Conservation (phyloP, 495 filamentous ascomycete genomes). For the Trichocladium antarcticum region DNA sequence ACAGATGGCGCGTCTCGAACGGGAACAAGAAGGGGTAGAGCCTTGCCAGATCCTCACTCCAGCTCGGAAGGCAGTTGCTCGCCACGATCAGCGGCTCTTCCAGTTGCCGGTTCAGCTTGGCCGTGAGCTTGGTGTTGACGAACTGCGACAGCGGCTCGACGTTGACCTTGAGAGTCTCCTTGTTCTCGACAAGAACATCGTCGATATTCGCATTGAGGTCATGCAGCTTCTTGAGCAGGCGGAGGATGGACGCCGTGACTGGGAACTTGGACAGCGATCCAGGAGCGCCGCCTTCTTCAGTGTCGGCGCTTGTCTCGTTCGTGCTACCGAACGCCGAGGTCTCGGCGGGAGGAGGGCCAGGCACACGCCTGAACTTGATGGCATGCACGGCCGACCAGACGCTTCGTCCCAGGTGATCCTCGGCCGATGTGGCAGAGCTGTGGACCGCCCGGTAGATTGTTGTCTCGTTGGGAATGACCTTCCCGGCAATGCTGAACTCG, state of each 20-base stretch:
- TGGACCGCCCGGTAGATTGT: slow-evolving; percentile 96
- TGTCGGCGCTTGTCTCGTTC: slow-evolving; percentile 35
- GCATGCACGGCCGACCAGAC: slow-evolving; percentile 85
- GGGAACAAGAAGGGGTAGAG: slow-evolving; percentile 98
- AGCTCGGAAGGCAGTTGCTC: slow-evolving; percentile 89
- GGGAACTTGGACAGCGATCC: slow-evolving; percentile 75
- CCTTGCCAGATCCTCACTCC: slow-evolving; percentile 94
- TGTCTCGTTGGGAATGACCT: slow-evolving; percentile 77
- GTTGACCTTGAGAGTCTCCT: slow-evolving; percentile 56
- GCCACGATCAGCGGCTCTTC: slow-evolving; percentile 98
- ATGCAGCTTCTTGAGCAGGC: slow-evolving; percentile 81
- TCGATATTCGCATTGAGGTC: slow-evolving; percentile 91
- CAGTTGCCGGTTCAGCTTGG: slow-evolving; percentile 94
- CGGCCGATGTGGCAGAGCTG: slow-evolving; percentile 50
- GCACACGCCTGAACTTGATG: slow-evolving; percentile 80
- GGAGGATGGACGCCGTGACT: slow-evolving; percentile 75
- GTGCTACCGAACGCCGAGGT: slow-evolving; percentile 50
- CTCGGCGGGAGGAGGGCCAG: slow-evolving; percentile 80
- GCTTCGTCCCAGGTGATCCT: slow-evolving; percentile 58
- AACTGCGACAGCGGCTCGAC: slow-evolving; percentile 85
- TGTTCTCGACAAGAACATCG: slow-evolving; percentile 86
- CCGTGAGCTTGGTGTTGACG: slow-evolving; percentile 96
- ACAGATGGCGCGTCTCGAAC: slow-evolving; percentile 94
- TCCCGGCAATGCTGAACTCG: slow-evolving; percentile 81
- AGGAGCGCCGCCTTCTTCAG: slow-evolving; percentile 52